Conservation (phyloP, 2,329 filamentous ascomycete species). For the Orbilia blumenaviensis region DNA sequence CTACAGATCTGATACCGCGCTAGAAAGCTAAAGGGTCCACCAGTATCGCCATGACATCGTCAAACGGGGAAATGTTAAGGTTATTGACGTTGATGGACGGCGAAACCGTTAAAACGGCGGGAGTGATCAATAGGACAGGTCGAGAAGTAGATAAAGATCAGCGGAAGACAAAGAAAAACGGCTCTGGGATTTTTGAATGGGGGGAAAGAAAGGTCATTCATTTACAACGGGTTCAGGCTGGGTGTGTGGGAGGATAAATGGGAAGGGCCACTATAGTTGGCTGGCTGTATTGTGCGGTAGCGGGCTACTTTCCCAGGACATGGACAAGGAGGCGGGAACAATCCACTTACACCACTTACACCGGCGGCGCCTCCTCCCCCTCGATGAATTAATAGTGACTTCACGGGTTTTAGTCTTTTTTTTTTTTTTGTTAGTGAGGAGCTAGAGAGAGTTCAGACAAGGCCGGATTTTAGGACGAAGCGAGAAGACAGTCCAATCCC, state of each 20-base stretch:
- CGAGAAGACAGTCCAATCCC: slow-evolving; percentile 17
- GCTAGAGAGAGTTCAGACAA: slow-evolving; percentile 10
- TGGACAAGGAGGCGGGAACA: slow-evolving; percentile 50
- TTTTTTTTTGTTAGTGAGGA: neutral
- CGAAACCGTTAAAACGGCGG: slow-evolving; percentile 34
- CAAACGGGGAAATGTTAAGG: slow-evolving; percentile 25
- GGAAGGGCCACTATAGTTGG: slow-evolving; percentile 19
- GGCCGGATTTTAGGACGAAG: slow-evolving; percentile 6
- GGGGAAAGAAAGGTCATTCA: slow-evolving; percentile 31
- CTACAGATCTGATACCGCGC: slow-evolving; percentile 42
- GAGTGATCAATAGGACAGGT: slow-evolving; percentile 20
- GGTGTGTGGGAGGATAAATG: slow-evolving; percentile 40
- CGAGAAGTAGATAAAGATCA: slow-evolving; percentile 54
- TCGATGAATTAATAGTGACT: slow-evolving; percentile 21
- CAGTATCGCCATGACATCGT: slow-evolving; percentile 16
- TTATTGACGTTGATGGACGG: slow-evolving; percentile 13
- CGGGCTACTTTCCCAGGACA: slow-evolving; percentile 26
- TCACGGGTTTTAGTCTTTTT: too few species aligned
- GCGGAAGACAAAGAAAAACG: slow-evolving; percentile 48
- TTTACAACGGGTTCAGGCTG: slow-evolving; percentile 28
- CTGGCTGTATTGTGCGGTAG: slow-evolving; percentile 28
- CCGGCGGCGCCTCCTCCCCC: slow-evolving; percentile 18
- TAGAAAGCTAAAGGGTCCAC: slow-evolving; percentile 47
- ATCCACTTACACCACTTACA: slow-evolving; percentile 15
- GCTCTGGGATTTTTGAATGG: slow-evolving; percentile 26